These are phyloP conservation scores for Schwanniomyces polymorphus DNA, from an alignment of 805 yeast genomes.

Conservation along the genomic window DNA sequence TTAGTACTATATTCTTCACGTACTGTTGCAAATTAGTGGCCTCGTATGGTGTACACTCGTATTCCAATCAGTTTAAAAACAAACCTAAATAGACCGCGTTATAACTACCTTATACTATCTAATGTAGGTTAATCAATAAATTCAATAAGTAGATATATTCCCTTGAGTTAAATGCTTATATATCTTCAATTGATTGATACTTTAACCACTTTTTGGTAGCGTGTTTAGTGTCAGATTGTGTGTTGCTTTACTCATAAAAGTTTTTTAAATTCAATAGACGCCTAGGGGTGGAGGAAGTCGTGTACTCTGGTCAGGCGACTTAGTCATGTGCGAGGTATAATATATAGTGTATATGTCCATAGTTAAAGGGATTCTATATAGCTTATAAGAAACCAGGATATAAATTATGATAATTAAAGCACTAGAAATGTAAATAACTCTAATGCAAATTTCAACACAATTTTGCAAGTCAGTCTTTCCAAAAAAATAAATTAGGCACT, in stretches of 20 bases:
- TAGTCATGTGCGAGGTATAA: neutral
- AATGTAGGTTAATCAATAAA: neutral
- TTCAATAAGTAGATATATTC: neutral
- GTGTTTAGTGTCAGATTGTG: neutral
- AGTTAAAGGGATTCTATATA: neutral
- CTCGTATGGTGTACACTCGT: neutral
- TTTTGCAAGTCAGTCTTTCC: neutral
- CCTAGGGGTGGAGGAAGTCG: conserved; percentile 2
- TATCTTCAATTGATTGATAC: neutral
- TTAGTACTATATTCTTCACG: neutral
- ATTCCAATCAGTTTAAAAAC: neutral
- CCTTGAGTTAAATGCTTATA: neutral
- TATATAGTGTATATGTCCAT: neutral
- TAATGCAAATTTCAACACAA: neutral
- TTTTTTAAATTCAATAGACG: neutral
- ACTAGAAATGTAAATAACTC: neutral
- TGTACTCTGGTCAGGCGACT: conserved; percentile 1
- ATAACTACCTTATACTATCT: neutral
- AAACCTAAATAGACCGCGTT: neutral
- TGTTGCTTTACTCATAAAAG: neutral
- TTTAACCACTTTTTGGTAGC: neutral
- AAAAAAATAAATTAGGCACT: conserved; percentile 1
- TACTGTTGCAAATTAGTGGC: neutral
- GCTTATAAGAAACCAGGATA: neutral
- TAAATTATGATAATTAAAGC: neutral